A percentile compares a stretch with the other conserved stretches of the same genome.
These are phyloP conservation scores for Sarocladium kiliense DNA, from an alignment of 2,329 filamentous ascomycete genomes.

Conservation along the genomic window DNA sequence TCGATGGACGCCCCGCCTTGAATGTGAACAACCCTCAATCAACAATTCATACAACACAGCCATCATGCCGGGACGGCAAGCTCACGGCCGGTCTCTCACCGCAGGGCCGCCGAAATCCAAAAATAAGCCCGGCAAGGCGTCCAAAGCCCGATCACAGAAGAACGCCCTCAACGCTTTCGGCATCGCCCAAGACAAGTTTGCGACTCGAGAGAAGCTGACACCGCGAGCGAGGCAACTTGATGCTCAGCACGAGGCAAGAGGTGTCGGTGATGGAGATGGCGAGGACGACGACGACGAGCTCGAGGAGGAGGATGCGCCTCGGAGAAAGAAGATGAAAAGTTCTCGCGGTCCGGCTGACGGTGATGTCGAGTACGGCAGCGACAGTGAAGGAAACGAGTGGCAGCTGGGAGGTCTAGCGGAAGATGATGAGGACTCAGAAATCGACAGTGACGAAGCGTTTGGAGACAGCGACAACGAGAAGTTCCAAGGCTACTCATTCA, in stretches of 20 bases:
- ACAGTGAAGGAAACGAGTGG: conserved; percentile 85
- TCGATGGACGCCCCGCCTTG: conserved; percentile 1
- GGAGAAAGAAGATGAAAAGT: conserved; percentile 36
- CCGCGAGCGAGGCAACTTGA: conserved; percentile 49
- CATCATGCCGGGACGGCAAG: conserved; percentile 53
- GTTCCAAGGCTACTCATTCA: conserved; percentile 67
- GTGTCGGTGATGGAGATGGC: conserved; percentile 37
- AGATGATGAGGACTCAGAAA: conserved; percentile 58
- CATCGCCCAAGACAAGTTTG: conserved; percentile 49
- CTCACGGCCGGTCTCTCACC: conserved; percentile 49
- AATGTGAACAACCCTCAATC: neutral
- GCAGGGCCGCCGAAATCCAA: conserved; percentile 23
- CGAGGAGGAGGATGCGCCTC: conserved; percentile 43
- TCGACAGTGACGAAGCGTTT: conserved; percentile 74
- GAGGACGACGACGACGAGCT: conserved; percentile 42
- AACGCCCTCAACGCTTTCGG: conserved; percentile 54
- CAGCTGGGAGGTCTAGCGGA: conserved; percentile 58
- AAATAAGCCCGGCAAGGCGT: conserved; percentile 25
- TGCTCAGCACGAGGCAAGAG: conserved; percentile 39
- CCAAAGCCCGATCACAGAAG: conserved; percentile 43
- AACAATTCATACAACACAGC: neutral
- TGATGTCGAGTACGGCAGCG: conserved; percentile 68
- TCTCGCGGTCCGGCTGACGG: conserved; percentile 43
- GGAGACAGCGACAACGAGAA: conserved; percentile 82
- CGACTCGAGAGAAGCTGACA: conserved; percentile 40